These are phyloP conservation scores for Xerocomus amazonicus DNA, from an alignment of 1,284 basidiomycete species.

Conservation along the genomic window DNA sequence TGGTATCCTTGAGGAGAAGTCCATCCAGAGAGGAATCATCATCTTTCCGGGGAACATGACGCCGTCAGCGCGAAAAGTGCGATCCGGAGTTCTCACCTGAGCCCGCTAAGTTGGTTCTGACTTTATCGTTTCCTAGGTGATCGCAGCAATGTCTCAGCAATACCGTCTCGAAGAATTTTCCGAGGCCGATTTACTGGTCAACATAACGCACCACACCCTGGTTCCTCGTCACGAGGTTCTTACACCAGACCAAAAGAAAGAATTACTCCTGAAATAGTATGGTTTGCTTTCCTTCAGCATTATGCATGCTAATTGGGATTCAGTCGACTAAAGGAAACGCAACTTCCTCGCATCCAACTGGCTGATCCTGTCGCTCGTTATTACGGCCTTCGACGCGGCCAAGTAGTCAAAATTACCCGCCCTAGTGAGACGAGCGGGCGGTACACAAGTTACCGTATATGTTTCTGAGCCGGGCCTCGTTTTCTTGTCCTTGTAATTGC, in stretches of 20 bases:
- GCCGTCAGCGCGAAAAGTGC: slow-evolving; percentile 89
- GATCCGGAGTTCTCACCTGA: slow-evolving; percentile 12
- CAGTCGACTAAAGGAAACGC: slow-evolving; percentile 96
- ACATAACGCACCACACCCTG: slow-evolving; percentile 94
- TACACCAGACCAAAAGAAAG: slow-evolving; percentile 81
- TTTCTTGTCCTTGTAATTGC: slow-evolving; percentile 5
- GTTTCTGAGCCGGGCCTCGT: slow-evolving; percentile 47
- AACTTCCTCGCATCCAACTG: slow-evolving; percentile 94
- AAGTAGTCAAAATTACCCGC: slow-evolving; percentile 98
- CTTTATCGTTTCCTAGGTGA: slow-evolving; percentile 55
- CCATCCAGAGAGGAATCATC: slow-evolving; percentile 88
- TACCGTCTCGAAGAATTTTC: slow-evolving; percentile 96
- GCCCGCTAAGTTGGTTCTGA: slow-evolving; percentile 4
- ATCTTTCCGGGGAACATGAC: slow-evolving; percentile 98
- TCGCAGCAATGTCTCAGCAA: slow-evolving; percentile 80
- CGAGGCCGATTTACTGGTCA: slow-evolving; percentile 94
- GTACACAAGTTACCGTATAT: slow-evolving; percentile 91
- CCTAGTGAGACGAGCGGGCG: slow-evolving; percentile 96
- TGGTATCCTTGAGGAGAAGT: slow-evolving; percentile 83
- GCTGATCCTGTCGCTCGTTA: slow-evolving; percentile 97
- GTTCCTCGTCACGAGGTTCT: slow-evolving; percentile 95
- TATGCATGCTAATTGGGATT: slow-evolving; percentile 10
- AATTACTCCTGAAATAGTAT: slow-evolving; percentile 89
- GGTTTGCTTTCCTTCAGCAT: slow-evolving; percentile 28
- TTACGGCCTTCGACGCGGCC: slow-evolving; percentile 91